Evolutionary conservation across 495 filamentous ascomycete genomes (phyloP), one percentile per base, ranked within the genome.

Genomic region (Penicillium turbatum): DNA sequence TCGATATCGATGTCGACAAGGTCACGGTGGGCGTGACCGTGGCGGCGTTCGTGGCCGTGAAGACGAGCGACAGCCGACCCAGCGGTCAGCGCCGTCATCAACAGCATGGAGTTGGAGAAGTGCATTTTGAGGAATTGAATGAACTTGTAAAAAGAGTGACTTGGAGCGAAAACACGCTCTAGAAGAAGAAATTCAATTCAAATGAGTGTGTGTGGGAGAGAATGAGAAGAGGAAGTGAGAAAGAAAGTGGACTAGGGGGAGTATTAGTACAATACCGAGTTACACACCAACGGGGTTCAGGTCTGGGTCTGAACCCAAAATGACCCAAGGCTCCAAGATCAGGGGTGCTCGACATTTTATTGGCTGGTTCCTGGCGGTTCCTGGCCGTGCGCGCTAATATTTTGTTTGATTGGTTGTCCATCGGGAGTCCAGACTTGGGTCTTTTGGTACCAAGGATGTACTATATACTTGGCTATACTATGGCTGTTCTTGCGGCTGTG

Each of bases 41-140:
- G 72, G 53, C 74, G 74, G 55, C 73, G 74, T 49, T 77, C 72
- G 59, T 77, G 74, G 53, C 69, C 72, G 65, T 77, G 74, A 24
- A 68, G 50, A 57, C 73, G 74, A 56, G 70, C 74, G 16, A 70
- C 64, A 26, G 72, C 62, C 35, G 70, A 70, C 48, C 72, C 65
- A 56, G 72, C 72, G 60, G 72, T 70, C 66, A 77, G 41, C 43
- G 74, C 70, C 52, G 70, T 66, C 50, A 70, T 45, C 50, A 75
- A 59, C 38, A 72, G 50, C 48, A 71, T 34, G 32, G 72, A 68
- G 62, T 74, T 72, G 56, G 74, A 73, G 66, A 74, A 42, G 52
- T 71, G 68, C 73, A 77, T 77, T 19, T 48, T 67, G 12, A 40
- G 24, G 51, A 56, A 45, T 53, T 50, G 63, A 55, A 61, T 50